Evolutionary conservation across 805 yeast genomes (phyloP).

Genomic region (Kodamaea jinghongensis): DNA sequence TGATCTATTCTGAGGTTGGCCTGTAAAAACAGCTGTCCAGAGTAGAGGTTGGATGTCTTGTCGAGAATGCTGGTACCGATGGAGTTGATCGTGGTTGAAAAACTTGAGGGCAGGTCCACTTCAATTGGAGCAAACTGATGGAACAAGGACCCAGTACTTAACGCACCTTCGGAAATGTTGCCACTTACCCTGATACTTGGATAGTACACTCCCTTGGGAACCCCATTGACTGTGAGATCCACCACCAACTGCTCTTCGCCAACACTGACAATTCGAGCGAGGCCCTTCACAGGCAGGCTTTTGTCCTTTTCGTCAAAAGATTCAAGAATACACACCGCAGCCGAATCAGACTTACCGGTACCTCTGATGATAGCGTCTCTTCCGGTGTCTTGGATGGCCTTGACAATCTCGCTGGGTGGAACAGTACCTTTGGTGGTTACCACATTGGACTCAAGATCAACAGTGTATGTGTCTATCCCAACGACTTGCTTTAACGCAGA

Average conservation of each 20-base stretch:
- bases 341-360: slow-evolving; percentile 79
- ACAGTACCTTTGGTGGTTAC: slow-evolving; percentile 67
- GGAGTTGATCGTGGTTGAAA: slow-evolving; percentile 29
- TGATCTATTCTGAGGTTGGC: slow-evolving; percentile 52
- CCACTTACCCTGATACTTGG: slow-evolving; percentile 72
- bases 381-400: slow-evolving; percentile 69
- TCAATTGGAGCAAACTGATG: slow-evolving; percentile 42
- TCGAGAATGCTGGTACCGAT: slow-evolving; percentile 30
- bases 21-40: slow-evolving; percentile 39
- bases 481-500: slow-evolving; percentile 49
- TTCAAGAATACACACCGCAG: slow-evolving; percentile 90
- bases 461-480: slow-evolving; percentile 51
- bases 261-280: slow-evolving; percentile 79
- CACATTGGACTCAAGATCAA: slow-evolving; percentile 57
- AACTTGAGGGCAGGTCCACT: slow-evolving; percentile 23
- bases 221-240: slow-evolving; percentile 77
- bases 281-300: slow-evolving; percentile 70
- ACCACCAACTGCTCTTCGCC: slow-evolving; percentile 54
- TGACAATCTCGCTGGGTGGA: slow-evolving; percentile 75
- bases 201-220: slow-evolving; percentile 61
- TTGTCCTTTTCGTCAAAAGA: slow-evolving; percentile 51
- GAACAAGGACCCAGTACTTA: slow-evolving; percentile 57
- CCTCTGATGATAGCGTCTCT: slow-evolving; percentile 92
- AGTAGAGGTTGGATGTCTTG: slow-evolving; percentile 15
- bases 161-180: slow-evolving; percentile 70